Conservation (phyloP, 106 monocot genomes). For the Allium fistulosum region DNA sequence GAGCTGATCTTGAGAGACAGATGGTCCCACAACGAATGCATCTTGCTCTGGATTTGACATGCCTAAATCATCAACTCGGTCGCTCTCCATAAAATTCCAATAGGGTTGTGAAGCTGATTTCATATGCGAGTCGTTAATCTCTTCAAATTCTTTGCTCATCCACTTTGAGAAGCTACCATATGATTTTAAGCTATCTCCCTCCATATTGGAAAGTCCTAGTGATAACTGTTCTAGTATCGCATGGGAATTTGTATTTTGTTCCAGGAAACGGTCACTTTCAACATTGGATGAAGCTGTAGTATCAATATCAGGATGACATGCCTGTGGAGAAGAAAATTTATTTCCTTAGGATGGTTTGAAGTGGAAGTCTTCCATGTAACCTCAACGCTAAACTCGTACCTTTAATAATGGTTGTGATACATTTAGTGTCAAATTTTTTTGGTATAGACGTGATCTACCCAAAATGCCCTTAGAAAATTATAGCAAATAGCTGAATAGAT, state of each 20-base stretch:
- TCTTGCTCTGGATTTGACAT: conserved; percentile 46
- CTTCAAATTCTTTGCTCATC: conserved; percentile 75
- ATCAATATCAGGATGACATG: conserved; percentile 16
- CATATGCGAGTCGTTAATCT: conserved; percentile 39
- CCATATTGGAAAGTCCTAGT: conserved; percentile 23
- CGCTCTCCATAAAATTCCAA: conserved; percentile 56
- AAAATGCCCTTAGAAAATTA: too few species aligned
- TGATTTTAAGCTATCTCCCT: conserved; percentile 55
- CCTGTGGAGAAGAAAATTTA: conserved; percentile 5
- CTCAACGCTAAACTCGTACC: too few species aligned
- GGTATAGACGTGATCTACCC: too few species aligned
- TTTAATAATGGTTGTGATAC: too few species aligned
- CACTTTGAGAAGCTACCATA: conserved; percentile 80
- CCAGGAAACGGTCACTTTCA: conserved; percentile 13
- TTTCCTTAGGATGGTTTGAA: too few species aligned
- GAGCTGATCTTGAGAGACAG: conserved; percentile 72
- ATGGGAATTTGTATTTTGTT: conserved; percentile 11
- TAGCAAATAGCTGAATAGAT: too few species aligned
- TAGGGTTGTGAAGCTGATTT: conserved; percentile 31
- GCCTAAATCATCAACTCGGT: conserved; percentile 40
- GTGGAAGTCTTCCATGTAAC: too few species aligned
- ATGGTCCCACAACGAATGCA: conserved; percentile 49
- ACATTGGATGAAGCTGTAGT: conserved; percentile 11
- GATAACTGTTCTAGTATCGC: conserved; percentile 41
- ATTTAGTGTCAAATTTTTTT: too few species aligned